These are phyloP conservation scores for Bruguiera parviflora DNA, from an alignment of 345 rosid genomes.

Conservation along the genomic window DNA sequence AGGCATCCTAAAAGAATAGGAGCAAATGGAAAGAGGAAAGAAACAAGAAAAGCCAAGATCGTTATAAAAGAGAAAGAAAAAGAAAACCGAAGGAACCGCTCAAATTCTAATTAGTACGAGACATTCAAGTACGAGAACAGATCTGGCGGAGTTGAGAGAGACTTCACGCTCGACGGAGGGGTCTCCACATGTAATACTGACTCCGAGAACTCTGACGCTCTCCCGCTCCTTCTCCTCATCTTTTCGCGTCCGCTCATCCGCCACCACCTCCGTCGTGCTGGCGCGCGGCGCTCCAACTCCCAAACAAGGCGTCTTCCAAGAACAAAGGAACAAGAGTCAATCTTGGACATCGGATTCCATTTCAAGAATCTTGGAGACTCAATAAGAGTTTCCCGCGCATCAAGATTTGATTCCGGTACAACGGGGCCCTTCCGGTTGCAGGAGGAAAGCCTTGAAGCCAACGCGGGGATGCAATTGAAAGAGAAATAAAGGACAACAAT, in stretches of 20 bases:
- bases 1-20: no score
- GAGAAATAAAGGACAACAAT: not conserved
- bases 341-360: constrained; percentile 11
- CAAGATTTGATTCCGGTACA: no score
- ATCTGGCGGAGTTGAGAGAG: constrained; percentile 88
- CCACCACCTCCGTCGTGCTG: constrained; percentile 20
- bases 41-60: no score
- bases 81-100: not conserved
- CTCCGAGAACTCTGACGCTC: constrained; percentile 44
- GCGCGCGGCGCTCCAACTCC: constrained; percentile 34
- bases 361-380: not conserved
- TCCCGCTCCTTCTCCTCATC: constrained; percentile 16
- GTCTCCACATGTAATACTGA: constrained; percentile 78
- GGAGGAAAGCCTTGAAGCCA: no score
- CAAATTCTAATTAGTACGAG: no score
- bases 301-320: constrained; percentile 8
- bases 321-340: not conserved
- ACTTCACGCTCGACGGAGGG: constrained; percentile 96
- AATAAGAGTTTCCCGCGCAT: no score
- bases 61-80: not conserved
- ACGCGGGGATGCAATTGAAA: constrained; percentile 35
- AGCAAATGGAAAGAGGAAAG: no score
- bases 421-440: no score
- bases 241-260: constrained; percentile 28
- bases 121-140: constrained; percentile 56